Evolutionary conservation across 331 rosid species (phyloP).

Genomic region (Erythrophleum ivorense): DNA sequence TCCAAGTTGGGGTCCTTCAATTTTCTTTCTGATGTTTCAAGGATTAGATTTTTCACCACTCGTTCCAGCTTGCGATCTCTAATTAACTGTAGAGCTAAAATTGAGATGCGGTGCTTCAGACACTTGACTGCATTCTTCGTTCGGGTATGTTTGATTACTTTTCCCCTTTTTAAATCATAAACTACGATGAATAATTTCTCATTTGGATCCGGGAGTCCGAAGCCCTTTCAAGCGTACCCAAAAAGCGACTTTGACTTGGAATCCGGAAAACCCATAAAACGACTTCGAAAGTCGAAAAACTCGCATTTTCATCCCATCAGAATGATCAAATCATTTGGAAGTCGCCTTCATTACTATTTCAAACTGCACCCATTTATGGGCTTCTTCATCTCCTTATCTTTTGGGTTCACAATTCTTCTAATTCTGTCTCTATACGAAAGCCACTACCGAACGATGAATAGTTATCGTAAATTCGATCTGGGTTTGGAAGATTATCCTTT

Average conservation of each 20-base stretch:
- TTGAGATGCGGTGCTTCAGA: slow-evolving; percentile 43
- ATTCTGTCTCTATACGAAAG: slow-evolving; percentile 58
- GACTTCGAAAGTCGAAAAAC: slow-evolving; percentile 57
- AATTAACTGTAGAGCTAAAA: background rate
- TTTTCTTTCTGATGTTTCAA: background rate
- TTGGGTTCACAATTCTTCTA: slow-evolving; percentile 59
- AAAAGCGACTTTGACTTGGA: slow-evolving; percentile 73
- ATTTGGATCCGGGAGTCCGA: slow-evolving; percentile 61
- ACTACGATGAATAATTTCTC: slow-evolving; percentile 67
- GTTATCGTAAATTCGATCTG: slow-evolving; percentile 38
- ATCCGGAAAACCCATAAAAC: slow-evolving; percentile 65
- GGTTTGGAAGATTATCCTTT: slow-evolving; percentile 62
- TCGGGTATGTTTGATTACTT: slow-evolving; percentile 10
- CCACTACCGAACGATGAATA: slow-evolving; percentile 38
- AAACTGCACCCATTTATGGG: slow-evolving; percentile 66
- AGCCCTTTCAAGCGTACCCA: slow-evolving; percentile 67
- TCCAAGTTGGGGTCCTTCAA: slow-evolving; percentile 21
- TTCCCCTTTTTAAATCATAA: slow-evolving; percentile 26
- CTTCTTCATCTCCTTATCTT: slow-evolving; percentile 48
- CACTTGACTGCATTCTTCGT: slow-evolving; percentile 23
- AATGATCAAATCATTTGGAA: slow-evolving; percentile 72
- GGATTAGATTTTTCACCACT: background rate
- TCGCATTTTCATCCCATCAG: slow-evolving; percentile 49
- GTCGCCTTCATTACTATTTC: slow-evolving; percentile 56
- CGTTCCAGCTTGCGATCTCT: background rate